Conservation (phyloP, 2,329 filamentous ascomycete genomes). For the Seiridium cupressi region DNA sequence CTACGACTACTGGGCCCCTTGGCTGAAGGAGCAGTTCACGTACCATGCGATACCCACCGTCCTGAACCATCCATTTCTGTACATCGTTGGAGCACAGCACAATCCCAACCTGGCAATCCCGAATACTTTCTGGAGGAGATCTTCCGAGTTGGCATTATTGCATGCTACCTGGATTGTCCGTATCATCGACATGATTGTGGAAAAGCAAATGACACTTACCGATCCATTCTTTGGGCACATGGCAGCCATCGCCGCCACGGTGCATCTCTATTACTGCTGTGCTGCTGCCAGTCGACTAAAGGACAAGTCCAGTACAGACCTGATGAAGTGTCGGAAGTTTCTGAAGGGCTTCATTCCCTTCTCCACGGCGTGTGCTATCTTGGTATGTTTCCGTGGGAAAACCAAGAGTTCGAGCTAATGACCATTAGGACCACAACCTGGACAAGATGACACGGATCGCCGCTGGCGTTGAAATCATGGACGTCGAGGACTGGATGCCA, state of each 20-base stretch:
- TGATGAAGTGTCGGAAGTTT: slow-evolving; percentile 48
- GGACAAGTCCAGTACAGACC: slow-evolving; percentile 50
- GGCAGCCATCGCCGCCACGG: slow-evolving; percentile 50
- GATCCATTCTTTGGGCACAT: slow-evolving; percentile 52
- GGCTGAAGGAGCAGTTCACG: slow-evolving; percentile 52
- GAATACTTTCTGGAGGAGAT: slow-evolving; percentile 52
- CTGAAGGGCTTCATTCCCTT: slow-evolving; percentile 45
- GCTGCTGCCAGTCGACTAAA: slow-evolving; percentile 46
- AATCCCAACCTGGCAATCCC: slow-evolving; percentile 50
- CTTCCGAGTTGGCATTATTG: slow-evolving; percentile 47
- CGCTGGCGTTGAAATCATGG: slow-evolving; percentile 44
- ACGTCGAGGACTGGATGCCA: slow-evolving; percentile 50
- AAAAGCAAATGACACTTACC: slow-evolving; percentile 45
- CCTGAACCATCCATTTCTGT: slow-evolving; percentile 52
- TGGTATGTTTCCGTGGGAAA: slow-evolving; percentile 32
- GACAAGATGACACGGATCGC: slow-evolving; percentile 49
- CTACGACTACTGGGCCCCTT: slow-evolving; percentile 48
- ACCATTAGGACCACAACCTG: slow-evolving; percentile 41
- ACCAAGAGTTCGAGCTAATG: background rate
- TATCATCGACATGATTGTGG: slow-evolving; percentile 52
- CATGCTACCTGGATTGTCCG: slow-evolving; percentile 54
- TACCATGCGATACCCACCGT: slow-evolving; percentile 51
- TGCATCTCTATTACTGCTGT: slow-evolving; percentile 53
- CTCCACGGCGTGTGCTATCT: slow-evolving; percentile 41
- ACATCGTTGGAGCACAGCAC: slow-evolving; percentile 50